Evolutionary conservation across 805 yeast genomes (phyloP), one percentile per base, ranked within the genome.

Genomic region (Ogataea nitratoaversa): DNA sequence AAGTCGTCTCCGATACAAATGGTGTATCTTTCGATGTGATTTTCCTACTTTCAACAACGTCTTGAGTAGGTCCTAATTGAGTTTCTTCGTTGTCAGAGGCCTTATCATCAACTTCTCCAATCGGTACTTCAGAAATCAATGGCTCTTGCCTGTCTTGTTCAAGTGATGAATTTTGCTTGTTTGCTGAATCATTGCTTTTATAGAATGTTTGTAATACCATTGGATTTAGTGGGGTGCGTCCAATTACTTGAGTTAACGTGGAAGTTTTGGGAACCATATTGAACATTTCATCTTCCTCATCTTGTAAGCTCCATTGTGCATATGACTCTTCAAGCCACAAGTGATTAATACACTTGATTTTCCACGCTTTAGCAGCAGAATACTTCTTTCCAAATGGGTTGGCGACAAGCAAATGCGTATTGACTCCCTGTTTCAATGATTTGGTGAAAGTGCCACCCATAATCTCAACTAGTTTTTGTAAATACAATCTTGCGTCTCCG

Each of bases 321-420:
- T 72, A 91, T 31, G 88, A 74, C 40, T 85, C 90, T 54, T 91
- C 98, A 12, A 91, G 62, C 99, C 99, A 91, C 12, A 81, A 55
- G 60, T 88, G 96, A 54, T 84, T 89, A 1, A 86, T 80, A 2
- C 83, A 67, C 23, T 71, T 70, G 18, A 86, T 63, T 3, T 60
- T 49, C 96, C 96, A 89, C 45, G 72, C 71, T 27, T 67, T 56
- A 0, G 93, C 95, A 14, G 89, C 87, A 9, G 72, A 74, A 53
- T 75, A 87, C 62, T 91, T 91, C 41, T 72, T 76, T 2, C 99
- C 97, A 13, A 56, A 57, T 0, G 84, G 72, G 25, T 70, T 71
- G 0, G 89, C 82, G 2, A 86, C 78, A 4, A 91, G 70, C 24
- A 91, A 66, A 57, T 79, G 86, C 5, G 95, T 82, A 50, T 87